These are phyloP conservation scores for Pyronema domesticum DNA, from an alignment of 495 filamentous ascomycete species.

Conservation along the genomic window DNA sequence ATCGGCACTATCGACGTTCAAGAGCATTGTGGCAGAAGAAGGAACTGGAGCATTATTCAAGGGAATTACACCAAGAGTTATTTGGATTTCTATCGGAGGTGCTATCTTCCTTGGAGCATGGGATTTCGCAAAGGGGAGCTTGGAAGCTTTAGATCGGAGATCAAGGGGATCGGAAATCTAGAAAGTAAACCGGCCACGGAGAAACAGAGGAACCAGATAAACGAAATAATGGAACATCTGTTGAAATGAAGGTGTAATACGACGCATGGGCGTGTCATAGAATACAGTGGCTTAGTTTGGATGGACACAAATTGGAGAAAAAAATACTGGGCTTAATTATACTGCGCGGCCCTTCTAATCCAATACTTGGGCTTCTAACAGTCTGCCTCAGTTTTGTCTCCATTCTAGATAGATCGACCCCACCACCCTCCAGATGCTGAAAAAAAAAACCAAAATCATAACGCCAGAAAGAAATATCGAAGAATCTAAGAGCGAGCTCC, in stretches of 20 bases:
- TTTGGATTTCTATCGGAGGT: conserved; percentile 89
- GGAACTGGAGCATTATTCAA: conserved; percentile 68
- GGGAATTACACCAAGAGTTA: conserved; percentile 70
- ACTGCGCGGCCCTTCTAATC: too few relatives aligned
- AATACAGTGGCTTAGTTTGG: neutral
- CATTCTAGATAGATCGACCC: too few relatives aligned
- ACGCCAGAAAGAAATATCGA: too few relatives aligned
- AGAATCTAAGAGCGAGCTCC: too few relatives aligned
- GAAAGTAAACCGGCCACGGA: neutral
- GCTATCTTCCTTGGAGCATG: conserved; percentile 93
- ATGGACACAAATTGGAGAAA: neutral
- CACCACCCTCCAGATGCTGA: too few relatives aligned
- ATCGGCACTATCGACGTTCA: conserved; percentile 33
- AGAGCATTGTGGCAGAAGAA: conserved; percentile 46
- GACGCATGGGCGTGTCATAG: too few relatives aligned
- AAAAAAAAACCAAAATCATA: too few relatives aligned
- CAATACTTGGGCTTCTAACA: too few relatives aligned
- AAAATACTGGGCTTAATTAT: neutral
- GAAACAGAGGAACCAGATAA: neutral
- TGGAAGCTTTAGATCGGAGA: conserved; percentile 28
- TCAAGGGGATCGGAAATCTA: neutral
- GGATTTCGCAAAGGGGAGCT: conserved; percentile 65
- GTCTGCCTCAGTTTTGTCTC: too few relatives aligned
- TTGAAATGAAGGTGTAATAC: too few relatives aligned
- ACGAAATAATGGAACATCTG: neutral